A percentile compares a stretch with the other conserved stretches of the same genome.
Conservation (phyloP, 352 stramenopile genomes). For the Aphanomyces stellatus region DNA sequence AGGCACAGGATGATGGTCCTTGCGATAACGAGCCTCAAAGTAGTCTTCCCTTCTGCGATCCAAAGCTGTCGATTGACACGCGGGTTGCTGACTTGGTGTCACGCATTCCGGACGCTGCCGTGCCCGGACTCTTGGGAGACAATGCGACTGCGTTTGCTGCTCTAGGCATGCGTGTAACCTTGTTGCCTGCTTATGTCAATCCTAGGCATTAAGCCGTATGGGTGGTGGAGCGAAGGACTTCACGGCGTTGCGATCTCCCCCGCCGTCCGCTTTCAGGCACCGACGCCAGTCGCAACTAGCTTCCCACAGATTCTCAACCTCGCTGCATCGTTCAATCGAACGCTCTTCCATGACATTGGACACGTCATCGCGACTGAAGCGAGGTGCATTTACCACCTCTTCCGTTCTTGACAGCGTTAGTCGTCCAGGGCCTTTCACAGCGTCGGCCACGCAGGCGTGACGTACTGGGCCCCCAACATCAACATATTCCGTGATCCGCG, state of each 20-base stretch:
- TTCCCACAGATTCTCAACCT: constrained; percentile 89
- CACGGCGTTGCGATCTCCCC: constrained; percentile 87
- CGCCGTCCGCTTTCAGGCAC: constrained; percentile 56
- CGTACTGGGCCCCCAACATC: constrained; percentile 93
- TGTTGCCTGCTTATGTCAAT: neutral
- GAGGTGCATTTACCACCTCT: too few relatives aligned
- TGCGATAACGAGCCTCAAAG: constrained; percentile 39
- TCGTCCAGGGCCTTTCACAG: constrained; percentile 67
- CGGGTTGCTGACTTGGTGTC: constrained; percentile 74
- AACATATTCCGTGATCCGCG: constrained; percentile 93
- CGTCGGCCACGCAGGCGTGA: constrained; percentile 69
- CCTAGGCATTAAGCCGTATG: constrained; percentile 83
- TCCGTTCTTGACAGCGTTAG: too few relatives aligned
- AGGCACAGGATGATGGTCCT: too few relatives aligned
- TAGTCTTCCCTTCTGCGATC: constrained; percentile 69
- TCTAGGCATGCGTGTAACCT: constrained; percentile 8
- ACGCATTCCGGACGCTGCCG: constrained; percentile 57
- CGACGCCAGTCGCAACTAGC: constrained; percentile 65
- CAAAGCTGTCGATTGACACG: constrained; percentile 36
- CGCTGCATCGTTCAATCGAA: constrained; percentile 80
- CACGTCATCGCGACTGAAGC: constrained; percentile 77
- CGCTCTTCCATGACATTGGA: constrained; percentile 73
- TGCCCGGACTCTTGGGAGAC: constrained; percentile 69
- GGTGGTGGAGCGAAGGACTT: constrained; percentile 91
- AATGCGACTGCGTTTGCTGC: constrained; percentile 30